Percentiles rank a stretch among this genome's conserved stretches.
phyloP scores from a whole-genome alignment of 805 yeast species.

The Peterozyma toletana region DNA sequence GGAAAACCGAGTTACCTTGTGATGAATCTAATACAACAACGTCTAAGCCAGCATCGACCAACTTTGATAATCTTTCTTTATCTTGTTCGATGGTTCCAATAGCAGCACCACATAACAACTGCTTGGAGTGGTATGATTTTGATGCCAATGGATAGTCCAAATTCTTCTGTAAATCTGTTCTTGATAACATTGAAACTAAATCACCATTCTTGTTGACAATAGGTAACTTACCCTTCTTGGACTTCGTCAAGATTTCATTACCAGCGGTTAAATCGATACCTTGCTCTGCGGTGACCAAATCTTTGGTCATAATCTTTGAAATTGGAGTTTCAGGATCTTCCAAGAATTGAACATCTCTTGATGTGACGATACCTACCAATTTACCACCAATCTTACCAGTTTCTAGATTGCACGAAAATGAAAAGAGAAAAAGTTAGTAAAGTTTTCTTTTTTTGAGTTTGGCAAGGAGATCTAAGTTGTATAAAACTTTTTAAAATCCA shows the following conservation, averaged over 20 bases:
- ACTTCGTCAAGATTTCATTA: conserved; percentile 80
- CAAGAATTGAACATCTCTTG: conserved; percentile 95
- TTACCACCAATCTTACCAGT: conserved; percentile 82
- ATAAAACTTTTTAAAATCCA: background rate
- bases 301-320: conserved; percentile 83
- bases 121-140: conserved; percentile 88
- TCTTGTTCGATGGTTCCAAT: conserved; percentile 92
- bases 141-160: conserved; percentile 91
- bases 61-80: conserved; percentile 71
- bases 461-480: background rate
- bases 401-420: conserved; percentile 41
- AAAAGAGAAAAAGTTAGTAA: conserved; percentile 10
- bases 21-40: conserved; percentile 94
- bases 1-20: conserved; percentile 96
- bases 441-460: background rate
- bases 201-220: conserved; percentile 73
- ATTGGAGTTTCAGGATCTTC: conserved; percentile 61
- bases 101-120: conserved; percentile 97
- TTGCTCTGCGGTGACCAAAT: conserved; percentile 72
- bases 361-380: conserved; percentile 89
- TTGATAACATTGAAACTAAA: conserved; percentile 81
- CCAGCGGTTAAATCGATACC: conserved; percentile 84
- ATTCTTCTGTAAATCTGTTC: conserved; percentile 96
- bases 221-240: conserved; percentile 97
- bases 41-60: conserved; percentile 95